Conservation (phyloP, 768 basidiomycete genomes). For the Leccinum barrowsii region DNA sequence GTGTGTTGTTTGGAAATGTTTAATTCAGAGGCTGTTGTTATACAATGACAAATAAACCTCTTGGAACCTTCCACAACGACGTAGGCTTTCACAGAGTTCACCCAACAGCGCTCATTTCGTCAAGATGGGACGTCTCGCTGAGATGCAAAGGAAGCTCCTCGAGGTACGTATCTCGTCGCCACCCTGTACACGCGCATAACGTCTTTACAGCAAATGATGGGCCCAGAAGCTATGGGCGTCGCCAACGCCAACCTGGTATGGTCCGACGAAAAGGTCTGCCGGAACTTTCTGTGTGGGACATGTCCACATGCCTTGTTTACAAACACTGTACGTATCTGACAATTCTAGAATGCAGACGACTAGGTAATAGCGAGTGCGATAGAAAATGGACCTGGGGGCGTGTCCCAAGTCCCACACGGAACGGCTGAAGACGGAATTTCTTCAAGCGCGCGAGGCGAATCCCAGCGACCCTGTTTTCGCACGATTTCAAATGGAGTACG, state of each 20-base stretch:
- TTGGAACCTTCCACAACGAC: conserved; percentile 11
- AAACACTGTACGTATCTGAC: conserved; percentile 73
- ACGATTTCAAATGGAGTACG: conserved; percentile 93
- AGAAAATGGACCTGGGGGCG: conserved; percentile 99
- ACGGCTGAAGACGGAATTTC: conserved; percentile 86
- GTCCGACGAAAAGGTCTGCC: conserved; percentile 97
- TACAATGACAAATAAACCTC: conserved; percentile 26
- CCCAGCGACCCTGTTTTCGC: conserved; percentile 79
- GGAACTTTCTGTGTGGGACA: conserved; percentile 97
- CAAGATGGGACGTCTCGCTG: conserved; percentile 90
- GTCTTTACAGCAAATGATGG: conserved; percentile 92
- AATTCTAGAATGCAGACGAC: not conserved
- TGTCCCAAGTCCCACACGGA: conserved; percentile 97
- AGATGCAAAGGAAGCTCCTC: conserved; percentile 95
- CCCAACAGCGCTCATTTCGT: conserved; percentile 7
- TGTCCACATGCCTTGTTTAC: conserved; percentile 97
- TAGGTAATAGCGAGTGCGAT: conserved; percentile 1
- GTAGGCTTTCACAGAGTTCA: not conserved
- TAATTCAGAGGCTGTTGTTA: conserved; percentile 24
- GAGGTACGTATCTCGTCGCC: conserved; percentile 46
- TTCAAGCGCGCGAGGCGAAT: conserved; percentile 70
- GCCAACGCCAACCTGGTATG: conserved; percentile 89
- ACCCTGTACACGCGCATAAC: conserved; percentile 3
- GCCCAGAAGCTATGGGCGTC: conserved; percentile 98
- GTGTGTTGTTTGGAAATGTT: conserved; percentile 25